Evolutionary conservation across 306 rosid species (phyloP).

Genomic region (Arachis hypogaea): DNA sequence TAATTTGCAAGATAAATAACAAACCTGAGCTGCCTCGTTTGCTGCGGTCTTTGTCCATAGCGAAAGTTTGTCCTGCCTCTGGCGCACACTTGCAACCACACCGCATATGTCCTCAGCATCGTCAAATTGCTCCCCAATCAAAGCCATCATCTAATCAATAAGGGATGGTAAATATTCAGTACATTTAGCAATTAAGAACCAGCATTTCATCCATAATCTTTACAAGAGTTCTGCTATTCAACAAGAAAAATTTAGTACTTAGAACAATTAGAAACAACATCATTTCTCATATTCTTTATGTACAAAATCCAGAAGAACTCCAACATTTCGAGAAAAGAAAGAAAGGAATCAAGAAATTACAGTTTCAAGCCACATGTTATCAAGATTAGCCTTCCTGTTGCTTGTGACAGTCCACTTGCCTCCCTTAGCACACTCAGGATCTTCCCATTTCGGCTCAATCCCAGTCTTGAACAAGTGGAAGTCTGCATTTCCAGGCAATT

Average conservation of each 20-base stretch:
- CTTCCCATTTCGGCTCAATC: constrained; percentile 98
- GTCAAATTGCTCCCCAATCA: constrained; percentile 94
- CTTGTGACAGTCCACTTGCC: constrained; percentile 84
- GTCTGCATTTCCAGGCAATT: constrained; percentile 65
- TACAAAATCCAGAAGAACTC: neutral
- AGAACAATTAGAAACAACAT: constrained; percentile 17
- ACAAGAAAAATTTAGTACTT: neutral
- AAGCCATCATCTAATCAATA: constrained; percentile 80
- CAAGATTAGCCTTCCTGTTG: constrained; percentile 68
- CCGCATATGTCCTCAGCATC: constrained; percentile 93
- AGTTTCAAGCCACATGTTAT: constrained; percentile 94
- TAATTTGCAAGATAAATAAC: constrained; percentile 14
- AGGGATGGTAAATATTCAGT: constrained; percentile 6
- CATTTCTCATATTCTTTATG: neutral
- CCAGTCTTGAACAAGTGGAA: constrained; percentile 90
- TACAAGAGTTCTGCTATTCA: constrained; percentile 69
- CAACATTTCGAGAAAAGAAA: neutral
- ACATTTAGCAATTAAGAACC: neutral
- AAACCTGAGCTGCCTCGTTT: constrained; percentile 94
- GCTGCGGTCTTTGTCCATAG: constrained; percentile 95
- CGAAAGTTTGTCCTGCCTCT: constrained; percentile 87
- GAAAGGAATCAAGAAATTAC: constrained; percentile 46
- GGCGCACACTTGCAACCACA: constrained; percentile 93
- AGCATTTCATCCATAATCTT: neutral
- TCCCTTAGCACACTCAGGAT: constrained; percentile 95